A percentile compares a stretch with the other conserved stretches of the same genome.
These are phyloP conservation scores for Aspergillus intermedius DNA, from an alignment of 2,329 filamentous ascomycete species.

Conservation along the genomic window DNA sequence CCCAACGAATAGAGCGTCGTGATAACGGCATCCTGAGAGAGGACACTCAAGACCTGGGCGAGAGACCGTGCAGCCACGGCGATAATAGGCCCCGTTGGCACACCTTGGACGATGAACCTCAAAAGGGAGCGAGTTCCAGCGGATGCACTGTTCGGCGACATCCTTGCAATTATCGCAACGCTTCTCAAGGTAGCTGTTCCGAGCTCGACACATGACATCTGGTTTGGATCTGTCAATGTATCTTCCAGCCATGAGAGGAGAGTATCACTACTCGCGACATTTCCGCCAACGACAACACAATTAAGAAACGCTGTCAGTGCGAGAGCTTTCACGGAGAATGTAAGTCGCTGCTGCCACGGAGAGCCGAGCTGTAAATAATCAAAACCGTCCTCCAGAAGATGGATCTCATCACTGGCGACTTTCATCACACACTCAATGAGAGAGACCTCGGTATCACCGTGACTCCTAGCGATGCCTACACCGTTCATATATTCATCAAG, in stretches of 20 bases:
- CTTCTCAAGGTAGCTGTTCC: constrained; percentile 73
- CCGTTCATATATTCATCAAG: constrained; percentile 66
- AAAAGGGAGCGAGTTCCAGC: constrained; percentile 73
- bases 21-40: constrained; percentile 90
- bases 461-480: constrained; percentile 41
- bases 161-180: constrained; percentile 72
- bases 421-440: constrained; percentile 57
- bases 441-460: constrained; percentile 31
- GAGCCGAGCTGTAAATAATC: constrained; percentile 86
- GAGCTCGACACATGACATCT: constrained; percentile 74
- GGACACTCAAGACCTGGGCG: constrained; percentile 68
- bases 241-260: constrained; percentile 82
- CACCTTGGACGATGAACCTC: constrained; percentile 78
- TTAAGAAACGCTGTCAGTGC: constrained; percentile 79
- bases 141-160: constrained; percentile 66
- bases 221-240: constrained; percentile 66
- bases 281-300: constrained; percentile 74
- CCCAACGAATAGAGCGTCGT: constrained; percentile 95
- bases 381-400: constrained; percentile 76
- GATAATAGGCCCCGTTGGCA: constrained; percentile 59
- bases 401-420: constrained; percentile 75
- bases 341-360: constrained; percentile 76
- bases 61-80: constrained; percentile 76
- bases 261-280: constrained; percentile 69
- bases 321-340: constrained; percentile 76